phyloP scores from a whole-genome alignment of 768 basidiomycete genomes.

The Auriscalpium orientale region DNA sequence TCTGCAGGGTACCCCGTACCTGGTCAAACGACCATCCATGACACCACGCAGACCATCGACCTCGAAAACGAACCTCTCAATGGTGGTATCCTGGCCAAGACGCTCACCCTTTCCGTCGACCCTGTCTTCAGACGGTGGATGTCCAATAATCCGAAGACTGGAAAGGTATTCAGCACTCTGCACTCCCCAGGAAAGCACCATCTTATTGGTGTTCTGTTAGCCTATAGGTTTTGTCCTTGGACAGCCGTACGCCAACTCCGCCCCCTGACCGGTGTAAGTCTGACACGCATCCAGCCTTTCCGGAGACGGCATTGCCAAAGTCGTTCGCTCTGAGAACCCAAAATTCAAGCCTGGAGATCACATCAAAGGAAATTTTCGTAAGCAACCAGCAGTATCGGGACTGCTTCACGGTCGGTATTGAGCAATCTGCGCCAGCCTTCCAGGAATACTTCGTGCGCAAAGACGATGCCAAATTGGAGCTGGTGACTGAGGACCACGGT shows the following conservation, averaged over 20 bases:
- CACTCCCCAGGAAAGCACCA: not conserved
- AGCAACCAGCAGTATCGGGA: not conserved
- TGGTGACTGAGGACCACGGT: constrained; percentile 34
- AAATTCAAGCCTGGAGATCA: constrained; percentile 29
- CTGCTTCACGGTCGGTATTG: not conserved
- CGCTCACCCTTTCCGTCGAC: constrained; percentile 30
- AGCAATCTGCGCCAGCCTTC: constrained; percentile 23
- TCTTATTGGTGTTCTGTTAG: constrained; percentile 1
- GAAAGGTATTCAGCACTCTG: not conserved
- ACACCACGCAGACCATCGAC: constrained; percentile 8
- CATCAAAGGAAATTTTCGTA: constrained; percentile 25
- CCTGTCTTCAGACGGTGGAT: constrained; percentile 23
- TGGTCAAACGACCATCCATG: constrained; percentile 4
- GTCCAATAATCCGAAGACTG: constrained; percentile 1
- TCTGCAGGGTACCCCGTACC: constrained; percentile 8
- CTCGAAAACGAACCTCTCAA: constrained; percentile 4
- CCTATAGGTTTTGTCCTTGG: constrained; percentile 16
- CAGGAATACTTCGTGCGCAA: constrained; percentile 32
- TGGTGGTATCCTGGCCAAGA: constrained; percentile 9
- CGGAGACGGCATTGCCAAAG: constrained; percentile 34
- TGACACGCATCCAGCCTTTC: not conserved
- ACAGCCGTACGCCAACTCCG: constrained; percentile 18
- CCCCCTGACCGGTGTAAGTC: not conserved
- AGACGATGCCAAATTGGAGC: constrained; percentile 14
- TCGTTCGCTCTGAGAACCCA: constrained; percentile 34